Base-by-base conservation (phyloP, 148 eudicot genomes). In the Euryodendron excelsum region DNA sequence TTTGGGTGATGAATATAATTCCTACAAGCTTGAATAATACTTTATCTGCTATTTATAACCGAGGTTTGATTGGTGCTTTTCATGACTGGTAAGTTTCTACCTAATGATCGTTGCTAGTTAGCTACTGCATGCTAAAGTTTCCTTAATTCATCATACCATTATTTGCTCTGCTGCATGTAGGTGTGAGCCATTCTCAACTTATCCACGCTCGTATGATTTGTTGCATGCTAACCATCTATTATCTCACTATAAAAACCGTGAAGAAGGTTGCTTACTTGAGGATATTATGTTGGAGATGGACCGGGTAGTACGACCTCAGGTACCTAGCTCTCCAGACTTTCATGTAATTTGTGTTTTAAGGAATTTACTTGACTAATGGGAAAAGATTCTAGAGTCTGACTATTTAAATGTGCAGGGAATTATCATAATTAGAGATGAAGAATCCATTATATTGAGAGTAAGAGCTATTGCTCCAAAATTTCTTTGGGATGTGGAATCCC, bases 251-350 rank as follows among this genome's bases (percentile, higher is more conserved):
- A 88, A 85, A 72, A 85, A 85, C 63, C 87, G 67, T 17, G 85
- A 87, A 80, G 84, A 85, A 50, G 92, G 89, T 67, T 96, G 99
- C 86, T 82, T 82, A 77, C 77, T 90, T 45, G 95, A 93, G 80
- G 99, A 96, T 83, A 90, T 96, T 77, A 85, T 96, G 95, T 82
- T 96, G 81, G 99, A 96, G 85, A 93, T 92, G 95, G 99, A 96
- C 84, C 90, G 99, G 34, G 79, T 96, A 39, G 41, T 90, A 75
- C 85, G 99, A 78, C 98, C 99, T 77, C 93, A 89, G 99, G 99
- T 93, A 87, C 21, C 27, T 34, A 67, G 71, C 71, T 37, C 39
- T 28, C 71, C 13, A 37, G 48, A 34, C n/a, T 72, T 23, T 13
- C 52, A 30, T 72, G 60, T 6, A 31, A 30, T 45, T 75, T 21